Evolutionary conservation across 371 early-diverging fungal species (phyloP).

Genomic region (Mucor irregularis): DNA sequence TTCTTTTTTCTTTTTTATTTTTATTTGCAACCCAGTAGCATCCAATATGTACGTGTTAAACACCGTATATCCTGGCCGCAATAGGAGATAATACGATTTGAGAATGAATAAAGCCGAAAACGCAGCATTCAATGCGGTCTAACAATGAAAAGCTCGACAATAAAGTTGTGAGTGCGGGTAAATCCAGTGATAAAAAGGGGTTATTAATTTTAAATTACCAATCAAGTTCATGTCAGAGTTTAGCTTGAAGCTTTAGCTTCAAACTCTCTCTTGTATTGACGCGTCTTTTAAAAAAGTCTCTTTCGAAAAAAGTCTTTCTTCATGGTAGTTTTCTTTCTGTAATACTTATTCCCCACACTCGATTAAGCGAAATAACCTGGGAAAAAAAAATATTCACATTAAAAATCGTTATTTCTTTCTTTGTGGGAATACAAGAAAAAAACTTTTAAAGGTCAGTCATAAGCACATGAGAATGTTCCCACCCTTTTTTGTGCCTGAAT

Average conservation of each 20-base stretch:
- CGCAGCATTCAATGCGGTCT: background rate
- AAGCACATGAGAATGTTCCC: slow-evolving; percentile 3
- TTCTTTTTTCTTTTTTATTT: too few species aligned
- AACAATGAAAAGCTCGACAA: background rate
- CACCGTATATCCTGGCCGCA: background rate
- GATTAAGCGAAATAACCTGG: background rate
- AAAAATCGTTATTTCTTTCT: background rate
- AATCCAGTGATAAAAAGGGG: background rate
- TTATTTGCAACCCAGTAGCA: too few species aligned
- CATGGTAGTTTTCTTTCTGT: background rate
- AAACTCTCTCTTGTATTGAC: too few species aligned
- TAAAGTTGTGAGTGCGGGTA: background rate
- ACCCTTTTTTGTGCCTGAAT: background rate
- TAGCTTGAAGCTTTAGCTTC: too few species aligned
- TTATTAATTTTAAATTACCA: background rate
- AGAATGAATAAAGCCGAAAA: too few species aligned
- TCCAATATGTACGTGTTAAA: background rate
- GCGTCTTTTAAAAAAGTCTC: too few species aligned
- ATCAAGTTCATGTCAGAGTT: too few species aligned
- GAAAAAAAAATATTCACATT: background rate
- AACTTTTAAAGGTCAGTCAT: background rate
- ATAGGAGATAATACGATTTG: too few species aligned
- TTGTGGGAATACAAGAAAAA: background rate
- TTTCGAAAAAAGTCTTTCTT: background rate
- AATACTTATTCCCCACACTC: slow-evolving; percentile 4